Evolutionary conservation across 352 stramenopile genomes (phyloP).

Genomic region (Phytophthora pini): DNA sequence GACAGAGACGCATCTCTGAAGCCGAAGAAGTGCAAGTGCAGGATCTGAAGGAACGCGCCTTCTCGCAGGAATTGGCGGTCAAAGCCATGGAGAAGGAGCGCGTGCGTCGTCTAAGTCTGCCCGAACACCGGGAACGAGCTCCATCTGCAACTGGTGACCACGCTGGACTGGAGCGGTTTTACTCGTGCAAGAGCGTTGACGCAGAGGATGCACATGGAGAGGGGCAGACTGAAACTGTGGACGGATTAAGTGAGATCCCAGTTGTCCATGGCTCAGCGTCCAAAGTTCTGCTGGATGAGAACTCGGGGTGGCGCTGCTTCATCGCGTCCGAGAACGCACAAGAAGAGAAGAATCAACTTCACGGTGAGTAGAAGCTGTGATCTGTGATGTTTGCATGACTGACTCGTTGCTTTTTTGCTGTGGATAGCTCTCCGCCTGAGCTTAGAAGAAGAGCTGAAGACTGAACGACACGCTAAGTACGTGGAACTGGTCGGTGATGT

Average conservation of each 20-base stretch:
- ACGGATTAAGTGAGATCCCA: constrained; percentile 66
- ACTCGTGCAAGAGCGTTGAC: constrained; percentile 34
- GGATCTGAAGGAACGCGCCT: constrained; percentile 36
- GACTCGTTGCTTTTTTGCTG: background rate
- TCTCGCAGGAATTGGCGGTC: constrained; percentile 42
- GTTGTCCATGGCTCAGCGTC: constrained; percentile 57
- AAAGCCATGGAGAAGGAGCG: constrained; percentile 68
- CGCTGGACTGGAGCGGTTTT: constrained; percentile 25
- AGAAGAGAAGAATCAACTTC: constrained; percentile 65
- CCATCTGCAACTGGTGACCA: constrained; percentile 20
- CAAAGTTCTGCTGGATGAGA: constrained; percentile 69
- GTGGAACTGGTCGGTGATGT: constrained; percentile 65
- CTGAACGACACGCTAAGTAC: constrained; percentile 43
- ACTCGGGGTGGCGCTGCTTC: constrained; percentile 68
- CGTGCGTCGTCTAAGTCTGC: constrained; percentile 55
- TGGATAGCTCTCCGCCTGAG: constrained; percentile 58
- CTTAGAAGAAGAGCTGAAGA: constrained; percentile 67
- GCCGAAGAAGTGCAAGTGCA: constrained; percentile 24
- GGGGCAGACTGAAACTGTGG: background rate
- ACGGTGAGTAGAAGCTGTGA: constrained; percentile 38
- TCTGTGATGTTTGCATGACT: background rate
- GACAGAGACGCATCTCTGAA: constrained; percentile 55
- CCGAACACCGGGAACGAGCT: constrained; percentile 51
- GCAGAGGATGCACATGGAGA: constrained; percentile 11
- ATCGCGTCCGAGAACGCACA: constrained; percentile 69